Evolutionary conservation across 1,284 basidiomycete species (phyloP).

Genomic region (Puccinia triticina): DNA sequence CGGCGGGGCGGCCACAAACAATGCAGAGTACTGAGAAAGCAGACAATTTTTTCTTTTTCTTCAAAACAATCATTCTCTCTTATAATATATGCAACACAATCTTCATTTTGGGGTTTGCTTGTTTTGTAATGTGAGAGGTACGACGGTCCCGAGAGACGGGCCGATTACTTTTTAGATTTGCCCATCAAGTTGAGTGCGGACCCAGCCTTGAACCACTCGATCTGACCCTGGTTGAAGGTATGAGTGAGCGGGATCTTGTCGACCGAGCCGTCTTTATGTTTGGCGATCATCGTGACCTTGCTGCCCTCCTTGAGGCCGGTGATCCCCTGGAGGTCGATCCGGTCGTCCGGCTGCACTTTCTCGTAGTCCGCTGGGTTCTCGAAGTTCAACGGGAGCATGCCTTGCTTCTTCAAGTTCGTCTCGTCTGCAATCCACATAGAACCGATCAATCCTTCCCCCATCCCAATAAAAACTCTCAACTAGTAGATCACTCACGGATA

Average conservation of each 20-base stretch:
- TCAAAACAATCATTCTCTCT: too few species aligned
- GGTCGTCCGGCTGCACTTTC: conserved; percentile 78
- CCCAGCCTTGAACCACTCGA: conserved; percentile 92
- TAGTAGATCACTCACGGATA: conserved; percentile 60
- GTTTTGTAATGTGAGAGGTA: too few species aligned
- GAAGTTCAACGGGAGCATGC: conserved; percentile 90
- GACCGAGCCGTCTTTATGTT: conserved; percentile 77
- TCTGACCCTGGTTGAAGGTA: conserved; percentile 75
- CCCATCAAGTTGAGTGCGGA: conserved; percentile 73
- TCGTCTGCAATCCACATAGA: conserved; percentile 65
- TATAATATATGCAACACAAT: too few species aligned
- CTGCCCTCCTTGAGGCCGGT: conserved; percentile 82
- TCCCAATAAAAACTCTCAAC: neutral
- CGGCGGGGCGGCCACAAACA: too few species aligned
- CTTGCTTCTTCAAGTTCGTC: conserved; percentile 96
- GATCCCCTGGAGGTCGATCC: conserved; percentile 79
- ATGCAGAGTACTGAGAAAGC: too few species aligned
- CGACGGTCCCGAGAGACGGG: too few species aligned
- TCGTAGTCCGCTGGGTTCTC: conserved; percentile 86
- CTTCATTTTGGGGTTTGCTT: too few species aligned
- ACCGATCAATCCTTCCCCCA: conserved; percentile 67
- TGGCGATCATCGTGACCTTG: conserved; percentile 76
- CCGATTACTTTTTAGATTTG: conserved; percentile 35
- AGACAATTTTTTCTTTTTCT: too few species aligned
- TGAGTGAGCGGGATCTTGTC: conserved; percentile 65